Evolutionary conservation across 1,284 basidiomycete species (phyloP), one percentile per base, ranked within the genome.

Genomic region (Amanita bisporigera): DNA sequence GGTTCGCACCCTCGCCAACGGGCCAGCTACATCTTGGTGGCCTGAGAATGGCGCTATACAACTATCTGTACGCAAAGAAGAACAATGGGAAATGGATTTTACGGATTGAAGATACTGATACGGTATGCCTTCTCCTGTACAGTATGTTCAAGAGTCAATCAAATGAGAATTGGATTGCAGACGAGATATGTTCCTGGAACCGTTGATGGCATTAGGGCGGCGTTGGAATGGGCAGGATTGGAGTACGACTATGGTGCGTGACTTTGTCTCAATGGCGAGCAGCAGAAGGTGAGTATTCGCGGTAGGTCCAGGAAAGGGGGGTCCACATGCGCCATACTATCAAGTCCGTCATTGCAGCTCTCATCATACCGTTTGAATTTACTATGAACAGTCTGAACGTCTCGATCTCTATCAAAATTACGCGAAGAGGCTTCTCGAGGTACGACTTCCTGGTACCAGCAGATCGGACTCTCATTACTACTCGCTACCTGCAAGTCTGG

Each of bases 1-100:
- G 97, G 9, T 99, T 99, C 79, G 97, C 97, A 0, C 97, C 98
- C 0, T 99, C 97, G 0, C 98, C 98, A 0, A 99, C 98, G 0
- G 97, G 98, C 3, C 87, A 91, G 57, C 84, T 99, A 2, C 97
- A 99, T 80, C 89, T 99, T 1, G 97, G 97, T 2, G 97, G 98
- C 0, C 87, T 99, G n/a, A 84, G 98, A 21, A 99, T 97, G 59
- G 98, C 97, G 0, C 84, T 99, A 4, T 97, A 97, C 82, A 99
- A 99, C 77, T 88, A 98, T 75, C 82, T 99, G 0, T 90, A 93
- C 66, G 94, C 96, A 1, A 87, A 87, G 72, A 95, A 93, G 75
- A 84, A 88, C 33, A 88, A 88, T 2, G 97, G 96, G 2, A 91
- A 91, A 75, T 98, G 95, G 93, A 88, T 98, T 41, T 82, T 99